A percentile compares a stretch with the other conserved stretches of the same genome.
Evolutionary conservation across 2,329 filamentous ascomycete genomes (phyloP).

Genomic region (Paraphaeosphaeria sporulosa): DNA sequence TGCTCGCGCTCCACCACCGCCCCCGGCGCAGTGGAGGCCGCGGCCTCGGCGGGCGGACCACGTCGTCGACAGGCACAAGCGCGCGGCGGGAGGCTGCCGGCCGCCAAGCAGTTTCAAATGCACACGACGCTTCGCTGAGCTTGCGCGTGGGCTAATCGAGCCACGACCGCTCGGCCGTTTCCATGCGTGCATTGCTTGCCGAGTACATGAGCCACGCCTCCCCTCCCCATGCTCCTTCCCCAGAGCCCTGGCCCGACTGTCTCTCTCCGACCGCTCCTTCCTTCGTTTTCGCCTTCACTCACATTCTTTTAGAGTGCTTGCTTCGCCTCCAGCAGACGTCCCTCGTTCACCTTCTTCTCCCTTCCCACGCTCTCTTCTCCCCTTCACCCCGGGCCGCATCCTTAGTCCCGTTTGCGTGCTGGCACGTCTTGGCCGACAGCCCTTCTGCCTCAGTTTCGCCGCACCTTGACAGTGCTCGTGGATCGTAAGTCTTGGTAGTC

Average conservation of each 20-base stretch:
- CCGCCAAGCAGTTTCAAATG: slow-evolving; percentile 49
- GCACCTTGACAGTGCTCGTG: slow-evolving; percentile 33
- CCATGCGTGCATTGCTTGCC: neutral
- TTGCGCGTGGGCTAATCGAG: slow-evolving; percentile 23
- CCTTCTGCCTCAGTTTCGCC: slow-evolving; percentile 36
- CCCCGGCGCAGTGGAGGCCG: slow-evolving; percentile 26
- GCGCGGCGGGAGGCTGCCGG: slow-evolving; percentile 35
- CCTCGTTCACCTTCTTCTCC: slow-evolving; percentile 15
- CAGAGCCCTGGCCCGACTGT: slow-evolving; percentile 16
- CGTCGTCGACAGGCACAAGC: slow-evolving; percentile 34
- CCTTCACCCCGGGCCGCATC: slow-evolving; percentile 24
- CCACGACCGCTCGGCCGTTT: neutral
- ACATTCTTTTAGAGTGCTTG: slow-evolving; percentile 41
- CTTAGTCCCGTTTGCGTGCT: slow-evolving; percentile 40
- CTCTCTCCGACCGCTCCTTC: slow-evolving; percentile 16
- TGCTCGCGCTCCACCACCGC: too few species aligned
- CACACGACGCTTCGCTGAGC: slow-evolving; percentile 39
- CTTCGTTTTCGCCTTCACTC: slow-evolving; percentile 30
- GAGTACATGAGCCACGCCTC: slow-evolving; percentile 30
- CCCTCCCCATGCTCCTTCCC: slow-evolving; percentile 20
- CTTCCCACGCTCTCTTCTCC: slow-evolving; percentile 21
- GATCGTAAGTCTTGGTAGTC: slow-evolving; percentile 43
- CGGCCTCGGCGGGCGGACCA: slow-evolving; percentile 32
- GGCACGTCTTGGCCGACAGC: slow-evolving; percentile 49
- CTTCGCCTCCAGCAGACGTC: slow-evolving; percentile 17